These are phyloP conservation scores for Castanospermum australe DNA, from an alignment of 306 rosid species.

Conservation along the genomic window DNA sequence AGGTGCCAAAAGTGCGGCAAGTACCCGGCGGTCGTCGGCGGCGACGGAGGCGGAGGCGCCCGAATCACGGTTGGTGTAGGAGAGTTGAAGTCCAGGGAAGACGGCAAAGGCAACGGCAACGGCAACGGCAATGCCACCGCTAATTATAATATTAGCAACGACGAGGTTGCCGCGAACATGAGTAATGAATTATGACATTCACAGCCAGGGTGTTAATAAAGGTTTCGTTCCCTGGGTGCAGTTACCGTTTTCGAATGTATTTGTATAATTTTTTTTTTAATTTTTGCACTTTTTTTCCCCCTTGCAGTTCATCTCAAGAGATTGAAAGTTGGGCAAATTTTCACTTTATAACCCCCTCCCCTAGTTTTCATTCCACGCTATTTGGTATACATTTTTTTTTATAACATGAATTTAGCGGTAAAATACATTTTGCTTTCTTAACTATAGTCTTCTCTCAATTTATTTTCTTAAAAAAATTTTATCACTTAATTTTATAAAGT, in stretches of 20 bases:
- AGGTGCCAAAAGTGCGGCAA: slow-evolving; percentile 73
- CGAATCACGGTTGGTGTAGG: not conserved
- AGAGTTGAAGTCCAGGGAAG: slow-evolving; percentile 18
- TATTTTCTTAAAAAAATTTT: too few relatives aligned
- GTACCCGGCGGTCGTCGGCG: slow-evolving; percentile 34
- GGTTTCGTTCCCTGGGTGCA: slow-evolving; percentile 47
- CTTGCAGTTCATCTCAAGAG: not conserved
- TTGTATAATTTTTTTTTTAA: not conserved
- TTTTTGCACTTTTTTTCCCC: not conserved
- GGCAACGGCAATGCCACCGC: not conserved
- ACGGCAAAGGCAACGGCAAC: not conserved
- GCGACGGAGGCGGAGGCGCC: slow-evolving; percentile 23
- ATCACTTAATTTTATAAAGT: too few relatives aligned
- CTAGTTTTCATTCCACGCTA: not conserved
- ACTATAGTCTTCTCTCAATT: too few relatives aligned
- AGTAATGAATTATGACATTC: not conserved
- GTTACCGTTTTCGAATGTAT: not conserved
- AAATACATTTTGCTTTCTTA: too few relatives aligned
- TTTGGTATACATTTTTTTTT: not conserved
- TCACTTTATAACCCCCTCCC: not conserved
- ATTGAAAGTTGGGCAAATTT: not conserved
- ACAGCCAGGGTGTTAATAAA: not conserved
- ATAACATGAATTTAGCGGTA: too few relatives aligned
- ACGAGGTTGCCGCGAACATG: not conserved
- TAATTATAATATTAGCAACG: not conserved